Evolutionary conservation across 108 stramenopile species (phyloP), one percentile per base, ranked within the genome.

Genomic region (Parietichytrium sp.): DNA sequence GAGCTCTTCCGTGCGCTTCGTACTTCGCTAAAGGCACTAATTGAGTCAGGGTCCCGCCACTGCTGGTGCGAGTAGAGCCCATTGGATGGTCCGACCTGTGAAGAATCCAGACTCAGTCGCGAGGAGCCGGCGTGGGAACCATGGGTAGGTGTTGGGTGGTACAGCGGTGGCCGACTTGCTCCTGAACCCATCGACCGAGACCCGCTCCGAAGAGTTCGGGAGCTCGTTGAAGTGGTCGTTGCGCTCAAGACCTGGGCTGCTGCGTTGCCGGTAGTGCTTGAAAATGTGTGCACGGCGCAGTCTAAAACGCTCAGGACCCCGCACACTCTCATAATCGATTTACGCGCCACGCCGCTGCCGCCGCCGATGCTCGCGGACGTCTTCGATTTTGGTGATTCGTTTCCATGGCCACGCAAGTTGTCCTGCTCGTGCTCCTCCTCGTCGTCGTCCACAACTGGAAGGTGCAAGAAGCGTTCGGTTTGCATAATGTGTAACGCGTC

Each of bases 401-500:
- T 72, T 10, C 38, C 33, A 42, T 45, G 23, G 23, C 16, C 38
- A 25, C 33, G 33, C 7, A 12, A 0, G 1, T 6, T 50, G 30
- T 13, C 79, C 25, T 31, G 23, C 18, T 16, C 12, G 47, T 4
- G 13, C 8, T 13, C 29, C 31, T 36, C 31, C 36, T 31, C 13
- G 38, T 0, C 55, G 12, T 50, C 79, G 49, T 80, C 80, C 18
- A 80, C 77, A 26, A 83, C 82, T 3, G 82, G 82, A 2, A 83
- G 48, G 27, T 83, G 82, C 33, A 83, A 29, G 78, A 50, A 83
- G 4, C 42, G 36, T 6, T 83, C 13, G 42, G 78, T 77, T 13
- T 79, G 78, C 78, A 83, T 79, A 3, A 42, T 25, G 29, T 54
- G 54, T 33, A 83, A 50, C 26, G 82, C 82, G 0, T 83, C 82